Evolutionary conservation across 1,139 yeast genomes (phyloP).

Genomic region (Nakaseomyces uthaithaninus): DNA sequence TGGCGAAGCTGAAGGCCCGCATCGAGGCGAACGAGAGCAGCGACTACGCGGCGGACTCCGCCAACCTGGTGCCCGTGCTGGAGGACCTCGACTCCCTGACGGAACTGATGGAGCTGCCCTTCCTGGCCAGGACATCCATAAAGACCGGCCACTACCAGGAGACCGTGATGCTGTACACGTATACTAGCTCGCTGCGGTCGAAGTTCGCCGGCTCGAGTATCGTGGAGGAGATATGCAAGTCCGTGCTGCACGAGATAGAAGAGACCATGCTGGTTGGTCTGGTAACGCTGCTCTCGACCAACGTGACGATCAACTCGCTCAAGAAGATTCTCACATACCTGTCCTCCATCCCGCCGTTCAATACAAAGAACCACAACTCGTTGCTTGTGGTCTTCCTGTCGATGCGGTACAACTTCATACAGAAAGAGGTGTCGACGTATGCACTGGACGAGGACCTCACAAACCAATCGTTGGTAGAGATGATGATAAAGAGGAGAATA

Average conservation of each 20-base stretch:
- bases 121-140: conserved; percentile 75
- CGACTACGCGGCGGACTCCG: conserved; percentile 16
- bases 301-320: conserved; percentile 66
- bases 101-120: conserved; percentile 76
- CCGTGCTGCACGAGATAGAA: conserved; percentile 49
- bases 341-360: conserved; percentile 51
- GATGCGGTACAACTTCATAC: conserved; percentile 51
- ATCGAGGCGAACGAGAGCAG: conserved; percentile 12
- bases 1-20: conserved; percentile 25
- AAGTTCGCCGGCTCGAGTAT: conserved; percentile 59
- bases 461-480: conserved; percentile 40
- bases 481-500: conserved; percentile 66
- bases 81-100: conserved; percentile 63
- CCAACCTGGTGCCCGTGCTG: conserved; percentile 39
- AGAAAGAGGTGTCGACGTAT: conserved; percentile 46
- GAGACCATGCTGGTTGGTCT: conserved; percentile 57
- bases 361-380: conserved; percentile 26
- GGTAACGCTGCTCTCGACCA: conserved; percentile 61
- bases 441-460: conserved; percentile 38
- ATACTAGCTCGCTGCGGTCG: conserved; percentile 56
- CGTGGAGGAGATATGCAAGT: conserved; percentile 47
- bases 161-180: conserved; percentile 48
- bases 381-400: conserved; percentile 43
- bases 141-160: conserved; percentile 83
- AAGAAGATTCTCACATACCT: conserved; percentile 73